Evolutionary conservation across 768 basidiomycete species (phyloP), one percentile per base, ranked within the genome.

Genomic region (Candolleomyces efflorescens): DNA sequence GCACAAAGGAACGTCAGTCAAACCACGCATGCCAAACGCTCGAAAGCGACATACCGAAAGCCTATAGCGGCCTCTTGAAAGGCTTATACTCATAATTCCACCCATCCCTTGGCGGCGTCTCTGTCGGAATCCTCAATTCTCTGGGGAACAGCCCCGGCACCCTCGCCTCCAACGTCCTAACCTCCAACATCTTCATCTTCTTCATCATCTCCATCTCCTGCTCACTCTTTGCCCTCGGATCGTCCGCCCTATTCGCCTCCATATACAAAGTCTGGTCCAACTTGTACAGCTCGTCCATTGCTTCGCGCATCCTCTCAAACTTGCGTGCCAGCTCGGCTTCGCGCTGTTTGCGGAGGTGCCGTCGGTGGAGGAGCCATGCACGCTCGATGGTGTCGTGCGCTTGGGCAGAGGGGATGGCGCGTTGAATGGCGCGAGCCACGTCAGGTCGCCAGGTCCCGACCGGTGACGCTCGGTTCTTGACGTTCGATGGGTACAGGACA

Each of bases 381-480:
- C 94, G 84, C 62, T 92, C 88, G 54, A 97, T 94, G 2, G 93
- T 97, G 61, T 93, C 83, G 73, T 97, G 92, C 0, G 91, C 93
- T 69, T 96, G 93, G 4, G 79, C 82, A 3, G 91, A 92, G 12
- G 92, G 92, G 53, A 97, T 88, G n/a, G 91, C 91, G 54, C 80
- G 81, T 62, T 90, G 86, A 15, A 98, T 74, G 9, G 91, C 86
- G 50, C 78, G 82, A 37, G 81, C 83, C 26, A 92, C 88, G 69
- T 93, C 86, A 43, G 86, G 85, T 57, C 92, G 84, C 88, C 93
- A 92, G 56, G 87, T 82, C 11, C 93, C 93, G 2, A 84, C 87
- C 2, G 93, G 93, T 18, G 87, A 80, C 23, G 89, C 71, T 54
- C 80, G 80, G 66, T 83, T 87, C 59, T 85, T 85, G 54, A 89